phyloP scores from a whole-genome alignment of 2,329 filamentous ascomycete species.

The Pyrenophora teres region DNA sequence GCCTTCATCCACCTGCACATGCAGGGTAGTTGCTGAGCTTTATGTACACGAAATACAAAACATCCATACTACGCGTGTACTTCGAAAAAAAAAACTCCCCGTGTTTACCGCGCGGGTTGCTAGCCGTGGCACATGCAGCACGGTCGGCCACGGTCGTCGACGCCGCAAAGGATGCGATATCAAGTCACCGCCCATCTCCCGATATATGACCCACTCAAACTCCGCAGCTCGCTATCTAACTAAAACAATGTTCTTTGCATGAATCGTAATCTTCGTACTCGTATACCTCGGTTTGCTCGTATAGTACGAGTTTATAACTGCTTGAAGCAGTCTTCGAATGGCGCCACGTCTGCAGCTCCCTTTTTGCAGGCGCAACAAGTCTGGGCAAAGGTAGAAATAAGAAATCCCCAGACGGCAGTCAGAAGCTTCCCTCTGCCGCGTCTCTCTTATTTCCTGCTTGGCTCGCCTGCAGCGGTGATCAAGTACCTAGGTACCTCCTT shows the following conservation, averaged over 20 bases:
- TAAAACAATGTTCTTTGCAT: slow-evolving; percentile 7
- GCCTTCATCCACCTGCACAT: background rate
- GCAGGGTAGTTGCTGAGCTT: no score
- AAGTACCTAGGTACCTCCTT: no score
- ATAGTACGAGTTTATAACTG: background rate
- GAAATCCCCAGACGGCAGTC: slow-evolving; percentile 22
- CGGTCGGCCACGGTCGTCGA: background rate
- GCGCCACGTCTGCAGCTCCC: background rate
- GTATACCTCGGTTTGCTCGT: background rate
- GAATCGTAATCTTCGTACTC: background rate
- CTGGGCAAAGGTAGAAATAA: slow-evolving; percentile 18
- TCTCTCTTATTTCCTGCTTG: slow-evolving; percentile 28
- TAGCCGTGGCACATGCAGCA: background rate
- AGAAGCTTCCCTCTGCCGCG: slow-evolving; percentile 31
- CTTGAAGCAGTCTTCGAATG: background rate
- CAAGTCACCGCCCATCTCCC: slow-evolving; percentile 4
- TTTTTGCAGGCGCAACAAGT: background rate
- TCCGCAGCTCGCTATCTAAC: slow-evolving; percentile 9
- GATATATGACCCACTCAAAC: slow-evolving; percentile 15
- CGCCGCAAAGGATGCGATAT: slow-evolving; percentile 8
- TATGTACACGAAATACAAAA: no score
- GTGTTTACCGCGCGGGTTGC: no score
- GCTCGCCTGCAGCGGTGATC: slow-evolving; percentile 7
- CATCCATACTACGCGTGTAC: no score
- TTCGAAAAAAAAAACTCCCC: no score